phyloP scores from a whole-genome alignment of 805 yeast genomes.

The Candida michaelii region DNA sequence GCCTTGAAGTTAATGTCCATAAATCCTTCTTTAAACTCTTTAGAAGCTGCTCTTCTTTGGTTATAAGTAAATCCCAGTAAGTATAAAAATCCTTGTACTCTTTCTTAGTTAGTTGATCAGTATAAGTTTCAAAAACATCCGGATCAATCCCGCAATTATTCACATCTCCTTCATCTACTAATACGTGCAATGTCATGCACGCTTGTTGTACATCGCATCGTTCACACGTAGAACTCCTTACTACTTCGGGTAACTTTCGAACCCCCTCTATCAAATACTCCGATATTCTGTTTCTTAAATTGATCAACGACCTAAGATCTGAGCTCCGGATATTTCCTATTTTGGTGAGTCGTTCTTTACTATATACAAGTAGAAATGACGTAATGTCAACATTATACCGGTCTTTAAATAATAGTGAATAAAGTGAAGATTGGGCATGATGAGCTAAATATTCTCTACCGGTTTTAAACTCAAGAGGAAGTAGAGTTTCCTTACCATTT shows the following conservation, averaged over 20 bases:
- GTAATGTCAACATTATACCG: slow-evolving; percentile 69
- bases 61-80: slow-evolving; percentile 72
- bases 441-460: slow-evolving; percentile 70
- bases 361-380: slow-evolving; percentile 70
- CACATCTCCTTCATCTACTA: slow-evolving; percentile 59
- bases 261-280: slow-evolving; percentile 52
- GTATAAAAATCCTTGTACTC: slow-evolving; percentile 55
- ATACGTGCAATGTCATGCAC: slow-evolving; percentile 66
- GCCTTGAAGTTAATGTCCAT: slow-evolving; percentile 61
- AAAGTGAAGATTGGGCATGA: slow-evolving; percentile 82
- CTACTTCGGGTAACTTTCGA: slow-evolving; percentile 53
- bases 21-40: slow-evolving; percentile 56
- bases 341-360: slow-evolving; percentile 56
- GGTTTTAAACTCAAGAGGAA: slow-evolving; percentile 90
- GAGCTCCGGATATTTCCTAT: slow-evolving; percentile 51
- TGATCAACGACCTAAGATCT: slow-evolving; percentile 68
- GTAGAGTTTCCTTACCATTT: slow-evolving; percentile 38
- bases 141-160: slow-evolving; percentile 50
- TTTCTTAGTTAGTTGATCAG: slow-evolving; percentile 46
- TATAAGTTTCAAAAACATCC: slow-evolving; percentile 48
- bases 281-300: slow-evolving; percentile 71
- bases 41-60: slow-evolving; percentile 68
- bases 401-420: slow-evolving; percentile 76
- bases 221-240: slow-evolving; percentile 56
- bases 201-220: slow-evolving; percentile 53